Evolutionary conservation across 2,329 filamentous ascomycete genomes (phyloP).

Genomic region (Colletotrichum aenigma): DNA sequence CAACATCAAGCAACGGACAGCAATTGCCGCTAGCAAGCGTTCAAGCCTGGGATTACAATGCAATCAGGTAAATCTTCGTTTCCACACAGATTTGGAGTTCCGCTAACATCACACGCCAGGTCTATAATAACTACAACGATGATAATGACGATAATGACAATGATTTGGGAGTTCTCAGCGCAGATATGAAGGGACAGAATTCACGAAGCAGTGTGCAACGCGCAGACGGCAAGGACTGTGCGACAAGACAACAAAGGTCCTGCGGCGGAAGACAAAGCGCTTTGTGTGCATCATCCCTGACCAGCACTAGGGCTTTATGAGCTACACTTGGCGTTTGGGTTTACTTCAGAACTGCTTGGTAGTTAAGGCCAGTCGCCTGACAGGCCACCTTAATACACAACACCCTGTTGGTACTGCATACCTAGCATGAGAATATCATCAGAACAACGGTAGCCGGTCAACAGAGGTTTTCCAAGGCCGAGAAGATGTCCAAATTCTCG

Average conservation of each 20-base stretch:
- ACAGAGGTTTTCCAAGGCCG: neutral
- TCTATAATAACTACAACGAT: neutral
- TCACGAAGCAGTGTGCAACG: neutral
- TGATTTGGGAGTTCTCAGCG: neutral
- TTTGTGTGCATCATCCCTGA: rapidly evolving
- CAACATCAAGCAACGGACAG: rapidly evolving
- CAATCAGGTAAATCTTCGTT: neutral
- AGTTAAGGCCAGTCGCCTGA: neutral
- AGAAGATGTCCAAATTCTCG: neutral
- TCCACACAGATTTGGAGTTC: neutral
- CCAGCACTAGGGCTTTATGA: neutral
- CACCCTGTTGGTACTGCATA: neutral
- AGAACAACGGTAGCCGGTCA: neutral
- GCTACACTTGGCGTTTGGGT: neutral
- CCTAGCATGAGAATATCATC: neutral
- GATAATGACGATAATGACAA: neutral
- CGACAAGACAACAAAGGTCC: neutral
- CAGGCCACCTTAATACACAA: neutral
- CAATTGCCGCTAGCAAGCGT: neutral
- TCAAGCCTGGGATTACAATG: neutral
- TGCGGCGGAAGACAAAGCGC: neutral
- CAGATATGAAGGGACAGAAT: neutral
- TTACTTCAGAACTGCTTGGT: neutral
- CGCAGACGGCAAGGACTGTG: neutral
- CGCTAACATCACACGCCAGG: neutral